Base-by-base conservation (phyloP, 495 filamentous ascomycete genomes). In the Bombardia bombarda region DNA sequence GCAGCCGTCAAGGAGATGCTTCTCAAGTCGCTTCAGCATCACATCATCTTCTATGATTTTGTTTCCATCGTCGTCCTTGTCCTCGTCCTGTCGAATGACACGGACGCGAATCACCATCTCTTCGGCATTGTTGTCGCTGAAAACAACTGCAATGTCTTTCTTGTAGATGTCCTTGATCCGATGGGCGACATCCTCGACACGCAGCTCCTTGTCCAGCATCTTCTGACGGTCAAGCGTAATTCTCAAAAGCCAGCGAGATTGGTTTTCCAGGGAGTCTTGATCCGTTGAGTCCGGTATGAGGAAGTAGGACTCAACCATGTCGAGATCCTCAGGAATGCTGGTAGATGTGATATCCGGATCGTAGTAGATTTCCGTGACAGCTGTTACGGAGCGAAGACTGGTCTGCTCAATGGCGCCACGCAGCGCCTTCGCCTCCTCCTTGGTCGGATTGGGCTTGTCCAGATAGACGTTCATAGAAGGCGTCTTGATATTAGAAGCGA, bases 261-360 rank as follows among this genome's bases (percentile, higher is more conserved):
- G 90, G 40, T 68, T 74, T 21, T 83, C 79, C 2, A 82, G 67
- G 12, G 86, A 73, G 34, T 87, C 84, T 14, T 90, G 86, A 45
- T 89, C 88, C 75, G 51, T 44, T 8, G 47, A 35, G 51, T 95
- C 90, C 2, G 89, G 87, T 52, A 99, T 83, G 55, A 97, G 80
- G 72, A 90, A 99, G 69, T 95, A 96, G 0, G 93, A 95, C 57
- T 92, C 86, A 4, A 99, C 86, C 77, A 95, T 93, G 56, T 99
- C 92, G 26, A 68, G 65, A 70, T 99, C 92, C 36, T 84, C 84
- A 22, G 83, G 77, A 47, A 99, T 94, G 43, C 78, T 80, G 2
- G 92, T 99, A 8, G 73, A 66, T 47, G 84, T 79, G 44, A 95
- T 84, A 46, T 94, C 87, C 0, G 92, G 92, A 65, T 99, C 92